phyloP scores from a whole-genome alignment of 306 rosid species.

The Geum urbanum region DNA sequence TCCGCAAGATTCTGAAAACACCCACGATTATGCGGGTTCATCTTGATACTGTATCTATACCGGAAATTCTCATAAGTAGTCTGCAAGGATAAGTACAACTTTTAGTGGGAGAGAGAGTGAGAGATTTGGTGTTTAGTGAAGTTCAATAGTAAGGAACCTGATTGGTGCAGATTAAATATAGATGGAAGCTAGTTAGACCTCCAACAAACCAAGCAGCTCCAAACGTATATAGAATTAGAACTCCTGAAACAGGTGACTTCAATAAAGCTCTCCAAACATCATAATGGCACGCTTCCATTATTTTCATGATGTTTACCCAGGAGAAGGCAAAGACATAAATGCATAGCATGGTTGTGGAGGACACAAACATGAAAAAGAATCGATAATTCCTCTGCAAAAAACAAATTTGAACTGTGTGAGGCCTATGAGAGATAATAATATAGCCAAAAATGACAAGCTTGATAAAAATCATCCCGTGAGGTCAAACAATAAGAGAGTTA shows the following conservation, averaged over 20 bases:
- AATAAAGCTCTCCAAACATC: constrained; percentile 35
- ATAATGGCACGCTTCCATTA: constrained; percentile 25
- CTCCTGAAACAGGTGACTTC: constrained; percentile 37
- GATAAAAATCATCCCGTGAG: not conserved
- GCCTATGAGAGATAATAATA: constrained; percentile 1
- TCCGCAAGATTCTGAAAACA: constrained; percentile 28
- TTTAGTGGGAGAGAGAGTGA: not conserved
- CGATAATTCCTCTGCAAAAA: constrained; percentile 44
- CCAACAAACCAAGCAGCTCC: constrained; percentile 42
- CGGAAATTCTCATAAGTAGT: constrained; percentile 45
- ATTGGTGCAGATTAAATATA: constrained; percentile 37
- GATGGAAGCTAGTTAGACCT: constrained; percentile 40
- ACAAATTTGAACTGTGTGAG: constrained; percentile 18
- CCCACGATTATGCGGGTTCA: constrained; percentile 37
- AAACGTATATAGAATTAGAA: constrained; percentile 35
- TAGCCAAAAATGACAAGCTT: not conserved
- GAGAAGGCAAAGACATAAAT: constrained; percentile 44
- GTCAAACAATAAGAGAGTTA: not conserved
- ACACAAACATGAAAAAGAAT: constrained; percentile 48
- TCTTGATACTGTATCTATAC: constrained; percentile 28
- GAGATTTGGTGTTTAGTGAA: no score
- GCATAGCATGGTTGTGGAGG: constrained; percentile 40
- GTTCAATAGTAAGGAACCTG: constrained; percentile 32
- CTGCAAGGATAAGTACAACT: constrained; percentile 21
- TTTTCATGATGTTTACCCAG: constrained; percentile 37